phyloP scores from a whole-genome alignment of 179 eudicot species.

The Patellifolia procumbens region DNA sequence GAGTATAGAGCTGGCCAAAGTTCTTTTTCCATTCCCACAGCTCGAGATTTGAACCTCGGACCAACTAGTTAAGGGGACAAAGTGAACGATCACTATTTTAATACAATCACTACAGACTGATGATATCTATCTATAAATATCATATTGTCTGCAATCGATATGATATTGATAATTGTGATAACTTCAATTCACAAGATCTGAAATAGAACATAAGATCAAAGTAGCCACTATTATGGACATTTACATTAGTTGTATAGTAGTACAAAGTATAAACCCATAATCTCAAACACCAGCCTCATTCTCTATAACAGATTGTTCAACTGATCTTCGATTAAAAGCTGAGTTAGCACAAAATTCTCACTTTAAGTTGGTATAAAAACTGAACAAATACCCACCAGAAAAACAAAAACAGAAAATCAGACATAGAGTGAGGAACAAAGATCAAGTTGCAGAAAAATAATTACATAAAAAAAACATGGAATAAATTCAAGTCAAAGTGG shows the following conservation, averaged over 20 bases:
- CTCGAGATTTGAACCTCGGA: too few relatives aligned
- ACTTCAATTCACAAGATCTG: background rate
- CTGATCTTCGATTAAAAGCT: background rate
- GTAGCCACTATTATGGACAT: too few relatives aligned
- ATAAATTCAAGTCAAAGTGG: slow-evolving; percentile 9
- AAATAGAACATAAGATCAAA: too few relatives aligned
- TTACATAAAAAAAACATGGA: background rate
- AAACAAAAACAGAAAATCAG: background rate
- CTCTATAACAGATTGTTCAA: background rate
- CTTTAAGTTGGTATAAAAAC: background rate
- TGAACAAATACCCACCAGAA: background rate
- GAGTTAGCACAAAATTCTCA: background rate
- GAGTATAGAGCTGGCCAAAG: too few relatives aligned
- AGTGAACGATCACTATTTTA: too few relatives aligned
- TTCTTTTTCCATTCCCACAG: too few relatives aligned
- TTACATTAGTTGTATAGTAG: too few relatives aligned
- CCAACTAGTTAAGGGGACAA: too few relatives aligned
- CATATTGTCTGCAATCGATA: background rate
- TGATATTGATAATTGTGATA: background rate
- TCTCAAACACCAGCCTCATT: background rate
- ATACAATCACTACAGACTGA: background rate
- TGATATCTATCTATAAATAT: background rate
- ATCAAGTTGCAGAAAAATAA: background rate
- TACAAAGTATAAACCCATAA: too few relatives aligned
- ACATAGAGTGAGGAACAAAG: background rate